Base-by-base conservation (phyloP, 306 rosid genomes). In the Pterocarpus macrocarpus region DNA sequence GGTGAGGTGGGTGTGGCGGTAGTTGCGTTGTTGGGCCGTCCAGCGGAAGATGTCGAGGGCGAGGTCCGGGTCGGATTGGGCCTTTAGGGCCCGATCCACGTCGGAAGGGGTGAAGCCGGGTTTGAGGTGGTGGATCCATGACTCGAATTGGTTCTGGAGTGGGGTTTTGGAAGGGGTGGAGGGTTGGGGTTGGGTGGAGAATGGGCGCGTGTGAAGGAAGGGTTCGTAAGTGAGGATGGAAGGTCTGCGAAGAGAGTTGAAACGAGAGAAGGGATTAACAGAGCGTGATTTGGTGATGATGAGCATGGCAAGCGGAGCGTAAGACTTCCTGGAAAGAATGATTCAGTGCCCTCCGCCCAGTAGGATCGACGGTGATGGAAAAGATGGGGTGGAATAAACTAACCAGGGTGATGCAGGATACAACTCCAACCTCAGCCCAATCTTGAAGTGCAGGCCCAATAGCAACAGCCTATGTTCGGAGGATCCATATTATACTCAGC, bases 11-110 rank as follows among this genome's bases (percentile, higher is more conserved):
- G 63, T 89, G 85, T 95, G 99, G 74, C 82, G 79, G 90, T 95
- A 93, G 73, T 86, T 79, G 13, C 96, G 99, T 45, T 93, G 99
- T 63, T 90, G 94, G 5, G 94, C 91, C 4, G 98, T 93, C 98
- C 98, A 95, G 2, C 99, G 88, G 96, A 95, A 95, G 79, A 95
- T 90, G 83, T 95, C 99, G 45, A 95, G 86, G 30, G 97, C 97
- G 47, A 95, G 97, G 50, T 95, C 98, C 0, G 99, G 92, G 77
- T 95, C 99, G 0, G 90, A 85, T 59, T 91, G 98, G 75, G 96
- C 87, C 10, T 76, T 56, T 2, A 95, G 64, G 85, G 99, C 97
- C 1, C 65, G 83, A 71, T 80, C 76, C 1, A 93, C 97, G 5
- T 90, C 92, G 50, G 68, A 78, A 0, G 97, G 94, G 76, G 91